Evolutionary conservation across 2,329 filamentous ascomycete species (phyloP), one percentile per base, ranked within the genome.

Genomic region (Neofusicoccum ribis): DNA sequence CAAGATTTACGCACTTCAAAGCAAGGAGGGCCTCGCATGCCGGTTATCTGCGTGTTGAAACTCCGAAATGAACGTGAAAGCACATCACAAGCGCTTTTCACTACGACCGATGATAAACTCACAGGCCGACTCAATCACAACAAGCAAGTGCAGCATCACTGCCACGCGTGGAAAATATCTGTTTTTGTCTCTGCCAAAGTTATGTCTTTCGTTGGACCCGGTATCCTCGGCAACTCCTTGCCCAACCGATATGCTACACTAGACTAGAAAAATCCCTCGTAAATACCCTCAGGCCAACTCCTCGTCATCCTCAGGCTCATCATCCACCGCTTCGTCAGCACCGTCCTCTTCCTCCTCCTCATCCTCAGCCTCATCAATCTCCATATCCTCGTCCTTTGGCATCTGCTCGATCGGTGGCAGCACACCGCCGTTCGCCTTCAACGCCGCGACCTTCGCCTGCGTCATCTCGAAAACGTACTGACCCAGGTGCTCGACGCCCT

Each of bases 401-500:
- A 79, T 75, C 31, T 75, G 72, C 14, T 78, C 79, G 4, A 67
- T 64, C 15, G 71, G 58, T 34, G 70, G 71, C 67, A 79, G 51
- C 12, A 68, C 65, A 0, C 73, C 78, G 1, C 74, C 74, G 5
- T 74, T 76, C 52, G 76, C 79, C 68, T 83, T 87, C 71, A 88
- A 72, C 50, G 82, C 83, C 72, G 87, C 84, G 1, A 89, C 77
- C 77, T 89, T 90, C 7, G 88, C 87, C 72, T 90, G 86, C 3
- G 93, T 96, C 92, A 99, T 99, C 77, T 99, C 92, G 75, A 88
- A 97, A 23, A 99, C 94, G 77, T 97, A 99, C 79, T 97, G 91
- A 0, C 95, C 95, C 41, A 99, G 78, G 80, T 99, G 95, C 81
- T 99, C 94, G 1, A 98, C 89, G 39, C 91, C 87, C 71, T 94